phyloP scores from a whole-genome alignment of 345 rosid species.

The Brassica carinata region DNA sequence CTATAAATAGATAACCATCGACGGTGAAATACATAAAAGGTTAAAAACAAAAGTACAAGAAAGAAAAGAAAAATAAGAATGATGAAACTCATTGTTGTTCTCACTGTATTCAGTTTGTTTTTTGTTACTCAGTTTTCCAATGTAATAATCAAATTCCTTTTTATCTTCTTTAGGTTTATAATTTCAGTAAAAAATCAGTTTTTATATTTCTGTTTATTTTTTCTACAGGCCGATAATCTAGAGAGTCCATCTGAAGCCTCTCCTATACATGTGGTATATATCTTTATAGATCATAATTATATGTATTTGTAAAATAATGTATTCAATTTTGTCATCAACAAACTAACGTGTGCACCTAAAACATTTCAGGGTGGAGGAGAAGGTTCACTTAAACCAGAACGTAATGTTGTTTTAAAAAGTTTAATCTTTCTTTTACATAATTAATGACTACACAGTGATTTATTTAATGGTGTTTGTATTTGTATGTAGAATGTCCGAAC shows the following conservation, averaged over 20 bases:
- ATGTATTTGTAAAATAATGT: background rate
- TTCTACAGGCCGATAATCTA: conserved; percentile 6
- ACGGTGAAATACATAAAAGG: background rate
- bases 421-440: background rate
- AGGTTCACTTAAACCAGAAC: conserved; percentile 10
- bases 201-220: background rate
- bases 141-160: conserved; percentile 5
- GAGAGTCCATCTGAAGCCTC: conserved; percentile 1
- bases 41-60: background rate
- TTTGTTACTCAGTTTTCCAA: conserved; percentile 19
- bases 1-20: conserved; percentile 1
- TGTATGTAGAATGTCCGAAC: conserved; percentile 31
- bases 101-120: background rate
- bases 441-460: background rate
- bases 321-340: background rate
- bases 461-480: background rate
- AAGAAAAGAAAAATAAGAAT: background rate
- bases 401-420: background rate
- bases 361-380: conserved; percentile 27
- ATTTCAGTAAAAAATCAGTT: background rate
- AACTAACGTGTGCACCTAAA: background rate
- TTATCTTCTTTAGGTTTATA: background rate
- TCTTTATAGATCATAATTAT: background rate
- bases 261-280: conserved; percentile 19
- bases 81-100: conserved; percentile 11